phyloP scores from a whole-genome alignment of 371 early-diverging fungal species.

The Mucor lusitanicus region DNA sequence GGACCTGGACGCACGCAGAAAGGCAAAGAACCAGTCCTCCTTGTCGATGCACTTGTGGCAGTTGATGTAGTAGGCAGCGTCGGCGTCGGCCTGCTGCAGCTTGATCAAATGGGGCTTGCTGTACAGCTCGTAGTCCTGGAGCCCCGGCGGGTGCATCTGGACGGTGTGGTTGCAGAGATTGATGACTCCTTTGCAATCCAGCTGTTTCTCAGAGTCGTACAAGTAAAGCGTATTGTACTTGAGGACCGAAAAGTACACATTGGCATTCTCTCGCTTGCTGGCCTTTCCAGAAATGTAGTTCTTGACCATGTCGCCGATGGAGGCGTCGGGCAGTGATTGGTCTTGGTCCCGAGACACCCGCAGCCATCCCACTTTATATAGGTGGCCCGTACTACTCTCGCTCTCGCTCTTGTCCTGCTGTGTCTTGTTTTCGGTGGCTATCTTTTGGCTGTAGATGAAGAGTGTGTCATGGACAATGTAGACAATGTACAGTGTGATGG shows the following conservation, averaged over 20 bases:
- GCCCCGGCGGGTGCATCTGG: constrained; percentile 59
- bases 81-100: constrained; percentile 22
- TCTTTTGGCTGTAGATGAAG: neutral
- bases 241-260: constrained; percentile 75
- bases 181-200: constrained; percentile 80
- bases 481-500: constrained; percentile 1
- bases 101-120: constrained; percentile 57
- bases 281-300: constrained; percentile 37
- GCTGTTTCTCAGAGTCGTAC: constrained; percentile 81
- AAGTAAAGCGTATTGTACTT: constrained; percentile 79
- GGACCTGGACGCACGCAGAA: constrained; percentile 50
- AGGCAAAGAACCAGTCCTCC: constrained; percentile 86
- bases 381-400: constrained; percentile 6
- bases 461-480: neutral
- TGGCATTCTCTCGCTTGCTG: constrained; percentile 35
- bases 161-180: constrained; percentile 68
- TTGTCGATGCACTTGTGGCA: constrained; percentile 72
- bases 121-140: constrained; percentile 65
- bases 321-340: constrained; percentile 23
- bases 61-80: constrained; percentile 51
- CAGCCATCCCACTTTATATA: constrained; percentile 57
- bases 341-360: constrained; percentile 40
- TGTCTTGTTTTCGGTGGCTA: neutral
- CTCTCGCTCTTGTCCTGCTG: neutral
- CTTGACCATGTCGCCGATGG: constrained; percentile 44